These are phyloP conservation scores for Corylus avellana DNA, from an alignment of 306 rosid species.

Conservation along the genomic window DNA sequence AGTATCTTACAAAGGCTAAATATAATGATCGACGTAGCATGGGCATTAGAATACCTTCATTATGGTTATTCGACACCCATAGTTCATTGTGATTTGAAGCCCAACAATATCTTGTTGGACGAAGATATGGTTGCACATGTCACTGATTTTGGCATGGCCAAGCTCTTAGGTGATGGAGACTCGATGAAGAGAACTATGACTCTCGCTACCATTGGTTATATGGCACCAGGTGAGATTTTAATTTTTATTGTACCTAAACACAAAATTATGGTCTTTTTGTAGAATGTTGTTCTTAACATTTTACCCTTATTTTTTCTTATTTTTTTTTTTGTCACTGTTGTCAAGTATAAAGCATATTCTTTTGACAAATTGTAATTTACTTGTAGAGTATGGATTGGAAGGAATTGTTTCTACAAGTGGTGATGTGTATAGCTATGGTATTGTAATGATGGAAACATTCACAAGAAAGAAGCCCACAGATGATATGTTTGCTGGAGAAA, in stretches of 20 bases:
- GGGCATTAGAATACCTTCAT: conserved; percentile 38
- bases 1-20: too few species aligned
- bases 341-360: too few species aligned
- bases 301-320: too few species aligned
- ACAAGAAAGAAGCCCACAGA: conserved; percentile 45
- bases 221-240: conserved; percentile 40
- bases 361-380: background rate
- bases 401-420: conserved; percentile 38
- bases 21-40: too few species aligned
- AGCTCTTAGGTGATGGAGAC: conserved; percentile 38
- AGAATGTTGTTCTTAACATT: too few species aligned
- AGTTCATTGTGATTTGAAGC: conserved; percentile 51
- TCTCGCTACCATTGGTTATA: conserved; percentile 49
- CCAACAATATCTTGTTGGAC: conserved; percentile 43
- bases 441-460: conserved; percentile 44
- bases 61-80: conserved; percentile 26
- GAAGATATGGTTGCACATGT: conserved; percentile 37
- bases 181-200: conserved; percentile 22
- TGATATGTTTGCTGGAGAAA: conserved; percentile 29
- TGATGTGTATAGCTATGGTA: conserved; percentile 47
- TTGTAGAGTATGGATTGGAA: conserved; percentile 37
- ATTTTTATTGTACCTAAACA: too few species aligned
- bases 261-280: too few species aligned
- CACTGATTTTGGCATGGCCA: conserved; percentile 36
- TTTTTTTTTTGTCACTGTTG: too few species aligned